Conservation (phyloP, 192 early-diverging fungal species). For the Coemansia sp. region DNA sequence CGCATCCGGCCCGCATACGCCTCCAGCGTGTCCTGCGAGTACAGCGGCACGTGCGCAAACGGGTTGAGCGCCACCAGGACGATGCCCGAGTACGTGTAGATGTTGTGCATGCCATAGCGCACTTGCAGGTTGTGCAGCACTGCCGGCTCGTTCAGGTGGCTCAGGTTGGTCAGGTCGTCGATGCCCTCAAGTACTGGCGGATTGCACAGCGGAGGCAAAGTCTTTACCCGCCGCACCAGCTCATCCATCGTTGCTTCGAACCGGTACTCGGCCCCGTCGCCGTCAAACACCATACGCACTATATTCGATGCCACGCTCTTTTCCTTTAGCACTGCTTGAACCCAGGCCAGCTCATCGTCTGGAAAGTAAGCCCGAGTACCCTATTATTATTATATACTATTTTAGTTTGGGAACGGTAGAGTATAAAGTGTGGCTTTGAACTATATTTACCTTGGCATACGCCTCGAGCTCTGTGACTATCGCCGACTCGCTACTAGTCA, state of each 20-base stretch:
- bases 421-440: background rate
- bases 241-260: conserved; percentile 74
- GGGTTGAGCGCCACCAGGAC: conserved; percentile 98
- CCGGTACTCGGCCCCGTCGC: conserved; percentile 16
- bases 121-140: conserved; percentile 92
- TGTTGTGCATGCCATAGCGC: conserved; percentile 89
- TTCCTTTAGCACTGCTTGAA: conserved; percentile 40
- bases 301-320: conserved; percentile 24
- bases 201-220: conserved; percentile 91
- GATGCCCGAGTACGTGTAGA: conserved; percentile 99
- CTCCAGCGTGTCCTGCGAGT: conserved; percentile 91
- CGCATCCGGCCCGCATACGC: conserved; percentile 92
- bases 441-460: conserved; percentile 46
- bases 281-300: conserved; percentile 38
- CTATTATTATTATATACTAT: conserved; percentile 13
- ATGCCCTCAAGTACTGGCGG: conserved; percentile 86
- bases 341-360: conserved; percentile 46
- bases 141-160: conserved; percentile 93
- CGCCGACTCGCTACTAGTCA: conserved; percentile 16
- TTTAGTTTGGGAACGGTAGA: background rate
- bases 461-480: conserved; percentile 36
- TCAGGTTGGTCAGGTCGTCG: conserved; percentile 94
- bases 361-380: conserved; percentile 45
- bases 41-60: conserved; percentile 83
- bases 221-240: conserved; percentile 67